phyloP scores from a whole-genome alignment of 495 filamentous ascomycete genomes.

The Penicillium soppii region DNA sequence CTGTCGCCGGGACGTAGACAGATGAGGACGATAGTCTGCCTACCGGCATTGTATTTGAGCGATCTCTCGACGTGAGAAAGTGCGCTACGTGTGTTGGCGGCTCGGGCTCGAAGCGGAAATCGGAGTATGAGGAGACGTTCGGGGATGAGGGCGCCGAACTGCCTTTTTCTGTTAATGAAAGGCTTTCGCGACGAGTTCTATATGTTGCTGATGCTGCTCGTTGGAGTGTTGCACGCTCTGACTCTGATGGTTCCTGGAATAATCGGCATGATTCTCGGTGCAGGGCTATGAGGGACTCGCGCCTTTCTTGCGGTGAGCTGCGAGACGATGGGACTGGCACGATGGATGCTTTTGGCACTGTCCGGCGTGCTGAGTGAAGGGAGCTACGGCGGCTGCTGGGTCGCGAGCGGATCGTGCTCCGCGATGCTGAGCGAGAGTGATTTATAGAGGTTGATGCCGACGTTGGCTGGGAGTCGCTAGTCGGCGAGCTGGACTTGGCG shows the following conservation, averaged over 20 bases:
- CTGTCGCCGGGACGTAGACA: conserved; percentile 39
- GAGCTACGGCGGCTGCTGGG: conserved; percentile 33
- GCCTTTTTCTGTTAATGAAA: conserved; percentile 16
- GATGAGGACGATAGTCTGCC: conserved; percentile 21
- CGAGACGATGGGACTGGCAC: conserved; percentile 27
- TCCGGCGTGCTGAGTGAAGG: conserved; percentile 31
- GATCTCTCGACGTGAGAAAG: conserved; percentile 12
- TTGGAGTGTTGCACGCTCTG: background rate
- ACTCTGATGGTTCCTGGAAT: conserved; percentile 27
- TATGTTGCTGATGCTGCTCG: conserved; percentile 8
- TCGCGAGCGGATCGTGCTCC: conserved; percentile 31
- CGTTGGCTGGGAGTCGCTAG: background rate
- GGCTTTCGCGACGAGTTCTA: conserved; percentile 9
- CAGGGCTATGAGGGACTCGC: conserved; percentile 41
- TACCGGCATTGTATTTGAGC: conserved; percentile 20
- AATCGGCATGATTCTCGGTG: conserved; percentile 48
- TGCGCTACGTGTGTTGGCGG: conserved; percentile 6
- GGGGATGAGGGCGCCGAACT: conserved; percentile 24
- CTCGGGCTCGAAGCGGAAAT: conserved; percentile 12
- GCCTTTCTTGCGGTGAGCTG: conserved; percentile 21
- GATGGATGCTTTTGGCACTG: conserved; percentile 24
- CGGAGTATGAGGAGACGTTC: conserved; percentile 14
- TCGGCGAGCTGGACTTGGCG: background rate
- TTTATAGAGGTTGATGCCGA: conserved; percentile 3
- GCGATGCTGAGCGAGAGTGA: conserved; percentile 32